Conservation (phyloP, 1,284 basidiomycete genomes). For the Peniophora sp. region DNA sequence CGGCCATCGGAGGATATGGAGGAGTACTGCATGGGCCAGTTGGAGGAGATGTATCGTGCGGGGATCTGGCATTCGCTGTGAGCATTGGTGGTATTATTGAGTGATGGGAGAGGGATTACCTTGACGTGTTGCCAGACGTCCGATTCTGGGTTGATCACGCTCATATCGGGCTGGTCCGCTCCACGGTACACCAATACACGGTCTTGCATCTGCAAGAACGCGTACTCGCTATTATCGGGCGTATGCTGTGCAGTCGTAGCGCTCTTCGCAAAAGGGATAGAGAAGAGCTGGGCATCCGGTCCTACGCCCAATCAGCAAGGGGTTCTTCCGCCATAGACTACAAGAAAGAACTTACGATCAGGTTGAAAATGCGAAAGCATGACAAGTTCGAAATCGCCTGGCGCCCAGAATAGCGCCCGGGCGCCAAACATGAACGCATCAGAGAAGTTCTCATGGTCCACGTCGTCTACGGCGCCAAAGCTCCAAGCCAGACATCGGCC, state of each 20-base stretch:
- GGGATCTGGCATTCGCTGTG: conserved; percentile 55
- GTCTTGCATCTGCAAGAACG: conserved; percentile 94
- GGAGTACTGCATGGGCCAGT: conserved; percentile 95
- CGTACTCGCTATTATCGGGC: conserved; percentile 91
- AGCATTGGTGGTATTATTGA: neutral
- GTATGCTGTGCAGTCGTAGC: conserved; percentile 89
- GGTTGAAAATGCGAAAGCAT: conserved; percentile 47
- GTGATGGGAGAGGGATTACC: conserved; percentile 27
- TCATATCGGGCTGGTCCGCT: conserved; percentile 96
- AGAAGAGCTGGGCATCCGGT: conserved; percentile 67
- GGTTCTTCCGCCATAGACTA: neutral
- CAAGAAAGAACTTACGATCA: conserved; percentile 31
- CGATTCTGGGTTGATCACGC: conserved; percentile 97
- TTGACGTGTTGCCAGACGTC: conserved; percentile 98
- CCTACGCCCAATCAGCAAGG: conserved; percentile 24
- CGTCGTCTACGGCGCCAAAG: conserved; percentile 60
- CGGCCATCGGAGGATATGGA: conserved; percentile 88
- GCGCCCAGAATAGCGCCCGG: conserved; percentile 77
- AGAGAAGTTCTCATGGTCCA: conserved; percentile 62
- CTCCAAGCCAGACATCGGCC: conserved; percentile 78
- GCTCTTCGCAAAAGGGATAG: conserved; percentile 91
- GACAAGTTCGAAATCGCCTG: conserved; percentile 84
- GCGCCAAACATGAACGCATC: conserved; percentile 86
- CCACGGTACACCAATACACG: conserved; percentile 93
- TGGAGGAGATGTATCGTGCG: conserved; percentile 77